Evolutionary conservation across 1,284 basidiomycete species (phyloP).

Genomic region (Malassezia brasiliensis): DNA sequence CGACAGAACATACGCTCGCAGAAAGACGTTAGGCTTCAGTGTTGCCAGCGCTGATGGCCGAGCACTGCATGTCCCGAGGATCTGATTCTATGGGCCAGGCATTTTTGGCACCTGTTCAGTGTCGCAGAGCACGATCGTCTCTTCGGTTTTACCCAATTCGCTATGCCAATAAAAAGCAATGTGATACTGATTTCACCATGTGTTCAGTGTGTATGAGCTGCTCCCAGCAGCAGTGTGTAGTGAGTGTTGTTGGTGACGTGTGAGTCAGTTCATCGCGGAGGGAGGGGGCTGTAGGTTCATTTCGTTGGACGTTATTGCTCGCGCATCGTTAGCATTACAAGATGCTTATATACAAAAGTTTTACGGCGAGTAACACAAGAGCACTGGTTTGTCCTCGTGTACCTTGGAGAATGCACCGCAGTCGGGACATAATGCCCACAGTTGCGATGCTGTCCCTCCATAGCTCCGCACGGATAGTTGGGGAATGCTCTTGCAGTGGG

Average conservation of each 20-base stretch:
- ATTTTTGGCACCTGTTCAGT: not conserved
- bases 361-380: constrained; percentile 11
- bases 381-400: constrained; percentile 9
- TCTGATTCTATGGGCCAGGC: not conserved
- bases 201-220: not conserved
- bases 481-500: constrained; percentile 34
- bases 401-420: constrained; percentile 18
- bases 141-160: not conserved
- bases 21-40: not conserved
- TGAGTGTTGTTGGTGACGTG: too few relatives aligned
- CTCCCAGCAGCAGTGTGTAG: too few relatives aligned
- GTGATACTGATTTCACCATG: constrained; percentile 12
- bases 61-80: not conserved
- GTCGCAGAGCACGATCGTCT: constrained; percentile 15
- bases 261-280: too few relatives aligned
- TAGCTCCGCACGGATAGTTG: constrained; percentile 32
- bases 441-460: constrained; percentile 24
- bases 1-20: too few relatives aligned
- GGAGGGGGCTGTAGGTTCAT: too few relatives aligned
- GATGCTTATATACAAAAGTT: not conserved
- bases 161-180: constrained; percentile 16
- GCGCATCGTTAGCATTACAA: too few relatives aligned
- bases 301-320: too few relatives aligned
- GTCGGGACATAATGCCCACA: constrained; percentile 35
- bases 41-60: not conserved